Base-by-base conservation (phyloP, 2,329 filamentous ascomycete species). In the Xylariaceae sp. region DNA sequence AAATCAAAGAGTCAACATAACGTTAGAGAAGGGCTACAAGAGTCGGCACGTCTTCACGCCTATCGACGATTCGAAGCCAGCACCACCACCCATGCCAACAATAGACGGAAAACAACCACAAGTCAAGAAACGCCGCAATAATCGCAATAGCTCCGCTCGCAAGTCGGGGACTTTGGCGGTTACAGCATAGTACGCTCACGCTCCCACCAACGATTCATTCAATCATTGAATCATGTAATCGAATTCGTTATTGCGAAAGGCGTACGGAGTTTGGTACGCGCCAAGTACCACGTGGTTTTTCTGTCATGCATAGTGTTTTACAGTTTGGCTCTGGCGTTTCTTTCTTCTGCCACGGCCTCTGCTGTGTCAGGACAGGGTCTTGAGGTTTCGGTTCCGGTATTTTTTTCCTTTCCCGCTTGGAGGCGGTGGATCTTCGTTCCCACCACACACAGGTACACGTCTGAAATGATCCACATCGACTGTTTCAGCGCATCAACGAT, bases 1-100 rank as follows among this genome's bases (percentile, higher is more conserved):
- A 7, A 78, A 82, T 29, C 86, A 91, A 73, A 75, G 79, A 55
- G 79, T 92, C 16, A 76, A 85, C 21, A 80, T 91, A 14, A 69
- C 71, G 56, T 64, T 77, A 6, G 76, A 79, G 39, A 78, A 83
- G 45, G 83, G 76, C 16, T 79, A 74, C 59, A 55, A 59, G 21
- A 80, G 78, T 56, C 71, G 79, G 2, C 78, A 82, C 58, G 41
- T 73, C 6, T 82, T 83, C 62, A 73, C 46, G 19, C 8, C 31
- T 26, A 21, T 34, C 24, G 36, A 40, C 3, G 31, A 50, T 8
- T 14, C 37, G 28, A 39, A 37, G 36, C 26, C 23, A 16, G 46
- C 41, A 16, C 17, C n/a, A 28, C 19, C 14, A 8, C n/a, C 31
- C 33, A 17, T 19, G 8, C 23, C 55, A 9, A 19, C 41, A 19